Evolutionary conservation across 2,329 filamentous ascomycete genomes (phyloP).

Genomic region (Blastomyces silverae): DNA sequence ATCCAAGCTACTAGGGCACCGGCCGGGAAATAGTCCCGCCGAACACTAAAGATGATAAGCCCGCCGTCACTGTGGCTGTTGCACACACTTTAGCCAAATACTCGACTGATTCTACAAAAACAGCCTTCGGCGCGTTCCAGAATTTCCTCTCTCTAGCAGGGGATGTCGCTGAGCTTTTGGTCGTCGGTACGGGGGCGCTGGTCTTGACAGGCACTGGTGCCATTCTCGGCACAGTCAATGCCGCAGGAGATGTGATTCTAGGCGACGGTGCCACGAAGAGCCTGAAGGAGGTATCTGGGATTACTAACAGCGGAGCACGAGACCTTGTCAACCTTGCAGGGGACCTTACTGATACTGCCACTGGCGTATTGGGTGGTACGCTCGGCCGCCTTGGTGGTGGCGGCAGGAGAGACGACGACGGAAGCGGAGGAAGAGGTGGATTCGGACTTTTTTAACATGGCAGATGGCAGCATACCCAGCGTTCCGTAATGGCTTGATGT

Average conservation of each 20-base stretch:
- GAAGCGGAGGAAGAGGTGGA: neutral
- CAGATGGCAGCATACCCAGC: neutral
- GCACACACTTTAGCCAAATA: slow-evolving; percentile 7
- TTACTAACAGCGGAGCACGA: slow-evolving; percentile 5
- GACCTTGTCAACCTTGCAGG: slow-evolving; percentile 9
- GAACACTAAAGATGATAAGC: slow-evolving; percentile 4
- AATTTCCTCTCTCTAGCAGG: slow-evolving; percentile 12
- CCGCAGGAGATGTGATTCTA: slow-evolving; percentile 3
- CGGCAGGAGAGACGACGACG: neutral
- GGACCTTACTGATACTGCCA: neutral
- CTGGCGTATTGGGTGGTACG: neutral
- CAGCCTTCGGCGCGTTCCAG: neutral
- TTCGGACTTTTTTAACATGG: slow-evolving; percentile 3
- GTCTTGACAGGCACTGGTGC: slow-evolving; percentile 2
- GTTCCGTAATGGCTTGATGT: neutral
- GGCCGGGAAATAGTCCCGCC: slow-evolving; percentile 8
- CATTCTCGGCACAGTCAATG: slow-evolving; percentile 5
- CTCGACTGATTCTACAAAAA: neutral
- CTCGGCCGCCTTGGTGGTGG: slow-evolving; percentile 6
- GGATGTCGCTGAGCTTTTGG: slow-evolving; percentile 12
- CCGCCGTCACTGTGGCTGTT: slow-evolving; percentile 2
- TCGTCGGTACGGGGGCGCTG: slow-evolving; percentile 6
- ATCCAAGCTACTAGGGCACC: neutral
- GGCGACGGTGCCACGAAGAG: slow-evolving; percentile 3
- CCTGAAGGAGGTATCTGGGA: slow-evolving; percentile 6